These are phyloP conservation scores for Albugo laibachii DNA, from an alignment of 352 stramenopile species.

Conservation along the genomic window DNA sequence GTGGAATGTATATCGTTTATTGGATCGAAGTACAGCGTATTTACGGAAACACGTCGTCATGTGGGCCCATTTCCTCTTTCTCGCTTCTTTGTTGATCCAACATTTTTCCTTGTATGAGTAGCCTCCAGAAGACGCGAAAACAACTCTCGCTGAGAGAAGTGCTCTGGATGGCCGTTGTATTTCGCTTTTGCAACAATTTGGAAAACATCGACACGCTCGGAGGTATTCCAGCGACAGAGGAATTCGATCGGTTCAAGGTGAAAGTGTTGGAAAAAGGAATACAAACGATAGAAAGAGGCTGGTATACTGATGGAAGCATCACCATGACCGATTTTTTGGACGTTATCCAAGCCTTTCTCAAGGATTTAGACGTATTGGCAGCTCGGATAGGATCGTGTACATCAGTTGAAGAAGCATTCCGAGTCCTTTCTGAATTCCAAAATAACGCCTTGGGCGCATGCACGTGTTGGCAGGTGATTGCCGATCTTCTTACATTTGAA, in stretches of 20 bases:
- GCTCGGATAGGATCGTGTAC: constrained; percentile 26
- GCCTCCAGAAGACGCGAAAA: not conserved
- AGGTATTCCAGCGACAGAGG: constrained; percentile 51
- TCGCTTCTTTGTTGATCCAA: too few species aligned
- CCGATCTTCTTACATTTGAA: constrained; percentile 57
- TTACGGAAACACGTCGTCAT: constrained; percentile 57
- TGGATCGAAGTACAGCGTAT: constrained; percentile 64
- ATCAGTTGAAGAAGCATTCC: constrained; percentile 32
- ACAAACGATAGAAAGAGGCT: constrained; percentile 15
- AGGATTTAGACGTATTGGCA: constrained; percentile 36
- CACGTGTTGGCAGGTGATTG: constrained; percentile 73
- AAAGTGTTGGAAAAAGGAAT: not conserved
- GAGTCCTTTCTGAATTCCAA: constrained; percentile 38
- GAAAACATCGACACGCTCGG: constrained; percentile 55
- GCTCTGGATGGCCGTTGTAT: constrained; percentile 63
- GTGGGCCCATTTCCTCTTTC: constrained; percentile 3
- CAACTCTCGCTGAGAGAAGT: constrained; percentile 24
- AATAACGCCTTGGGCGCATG: constrained; percentile 62
- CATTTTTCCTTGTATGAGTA: too few species aligned
- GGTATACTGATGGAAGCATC: constrained; percentile 34
- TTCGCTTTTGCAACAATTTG: constrained; percentile 65
- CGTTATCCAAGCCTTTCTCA: constrained; percentile 42
- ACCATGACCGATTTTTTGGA: constrained; percentile 34
- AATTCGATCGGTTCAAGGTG: constrained; percentile 38
- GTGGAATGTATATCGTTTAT: constrained; percentile 69